A percentile compares a stretch with the other conserved stretches of the same genome.
Conservation (phyloP, 2,329 filamentous ascomycete species). For the Lachnellula hyalina region DNA sequence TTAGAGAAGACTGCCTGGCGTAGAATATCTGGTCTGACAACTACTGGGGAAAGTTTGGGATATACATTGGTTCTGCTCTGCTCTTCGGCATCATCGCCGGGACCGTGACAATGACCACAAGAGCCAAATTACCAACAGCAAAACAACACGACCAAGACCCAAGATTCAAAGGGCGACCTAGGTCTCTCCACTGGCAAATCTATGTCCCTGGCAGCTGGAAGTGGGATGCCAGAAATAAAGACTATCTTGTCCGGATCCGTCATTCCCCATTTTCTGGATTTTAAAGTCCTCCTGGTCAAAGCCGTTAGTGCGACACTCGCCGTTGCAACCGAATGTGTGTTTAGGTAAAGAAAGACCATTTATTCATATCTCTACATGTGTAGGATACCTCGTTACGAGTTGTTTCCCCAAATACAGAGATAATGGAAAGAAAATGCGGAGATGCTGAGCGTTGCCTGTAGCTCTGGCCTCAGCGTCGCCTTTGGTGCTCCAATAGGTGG, state of each 20-base stretch:
- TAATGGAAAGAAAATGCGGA: slow-evolving; percentile 53
- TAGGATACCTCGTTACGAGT: slow-evolving; percentile 47
- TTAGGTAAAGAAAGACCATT: slow-evolving; percentile 59
- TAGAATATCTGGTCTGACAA: slow-evolving; percentile 24
- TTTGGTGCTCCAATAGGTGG: slow-evolving; percentile 58
- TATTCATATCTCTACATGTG: slow-evolving; percentile 55
- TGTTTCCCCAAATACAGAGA: slow-evolving; percentile 51
- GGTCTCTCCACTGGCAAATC: slow-evolving; percentile 37
- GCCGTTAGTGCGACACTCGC: slow-evolving; percentile 53
- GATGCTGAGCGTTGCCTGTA: slow-evolving; percentile 52
- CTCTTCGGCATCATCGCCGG: slow-evolving; percentile 45
- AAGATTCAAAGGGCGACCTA: slow-evolving; percentile 5
- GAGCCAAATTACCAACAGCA: slow-evolving; percentile 41
- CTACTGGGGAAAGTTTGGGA: slow-evolving; percentile 39
- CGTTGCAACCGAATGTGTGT: slow-evolving; percentile 54
- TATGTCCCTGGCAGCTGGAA: slow-evolving; percentile 55
- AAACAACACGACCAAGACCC: slow-evolving; percentile 14
- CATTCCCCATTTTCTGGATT: slow-evolving; percentile 50
- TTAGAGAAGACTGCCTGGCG: slow-evolving; percentile 25
- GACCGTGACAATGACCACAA: slow-evolving; percentile 45
- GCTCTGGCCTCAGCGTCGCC: slow-evolving; percentile 51
- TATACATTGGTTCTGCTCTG: slow-evolving; percentile 45
- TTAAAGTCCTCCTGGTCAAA: slow-evolving; percentile 51
- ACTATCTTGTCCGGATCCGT: slow-evolving; percentile 56
- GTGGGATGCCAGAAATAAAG: slow-evolving; percentile 58